phyloP scores from a whole-genome alignment of 805 yeast species.

The Yamadazyma philogaea region DNA sequence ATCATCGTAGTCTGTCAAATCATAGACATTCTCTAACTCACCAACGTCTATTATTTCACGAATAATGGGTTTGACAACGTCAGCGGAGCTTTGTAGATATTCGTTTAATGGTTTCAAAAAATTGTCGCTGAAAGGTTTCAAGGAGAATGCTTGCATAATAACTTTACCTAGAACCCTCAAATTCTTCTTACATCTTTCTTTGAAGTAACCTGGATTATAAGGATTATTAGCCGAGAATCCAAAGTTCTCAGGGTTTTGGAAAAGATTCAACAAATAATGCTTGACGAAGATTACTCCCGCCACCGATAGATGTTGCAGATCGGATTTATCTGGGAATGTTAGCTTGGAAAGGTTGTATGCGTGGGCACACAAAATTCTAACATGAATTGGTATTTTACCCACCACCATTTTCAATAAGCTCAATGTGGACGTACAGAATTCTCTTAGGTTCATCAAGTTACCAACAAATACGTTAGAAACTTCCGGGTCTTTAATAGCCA shows the following conservation, averaged over 20 bases:
- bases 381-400: conserved; percentile 35
- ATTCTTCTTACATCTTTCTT: conserved; percentile 41
- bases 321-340: conserved; percentile 56
- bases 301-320: conserved; percentile 58
- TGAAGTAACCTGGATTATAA: conserved; percentile 18
- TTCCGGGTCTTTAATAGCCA: conserved; percentile 76
- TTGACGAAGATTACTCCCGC: conserved; percentile 65
- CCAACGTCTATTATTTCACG: conserved; percentile 50
- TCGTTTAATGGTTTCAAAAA: conserved; percentile 80
- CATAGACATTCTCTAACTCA: conserved; percentile 58
- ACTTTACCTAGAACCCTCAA: conserved; percentile 55
- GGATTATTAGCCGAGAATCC: conserved; percentile 44
- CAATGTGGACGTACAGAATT: conserved; percentile 59
- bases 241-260: conserved; percentile 53
- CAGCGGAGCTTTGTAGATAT: conserved; percentile 53
- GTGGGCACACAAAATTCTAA: conserved; percentile 32
- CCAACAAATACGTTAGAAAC: conserved; percentile 67
- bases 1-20: conserved; percentile 66
- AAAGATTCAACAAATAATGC: conserved; percentile 45
- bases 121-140: conserved; percentile 68
- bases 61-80: conserved; percentile 44
- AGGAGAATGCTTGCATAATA: conserved; percentile 60
- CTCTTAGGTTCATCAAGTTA: conserved; percentile 74
- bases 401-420: conserved; percentile 46
- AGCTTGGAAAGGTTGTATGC: conserved; percentile 38